Percentiles rank a stretch among this genome's conserved stretches.
These are phyloP conservation scores for Phaeolepiota aurea DNA, from an alignment of 768 basidiomycete species.

Conservation along the genomic window DNA sequence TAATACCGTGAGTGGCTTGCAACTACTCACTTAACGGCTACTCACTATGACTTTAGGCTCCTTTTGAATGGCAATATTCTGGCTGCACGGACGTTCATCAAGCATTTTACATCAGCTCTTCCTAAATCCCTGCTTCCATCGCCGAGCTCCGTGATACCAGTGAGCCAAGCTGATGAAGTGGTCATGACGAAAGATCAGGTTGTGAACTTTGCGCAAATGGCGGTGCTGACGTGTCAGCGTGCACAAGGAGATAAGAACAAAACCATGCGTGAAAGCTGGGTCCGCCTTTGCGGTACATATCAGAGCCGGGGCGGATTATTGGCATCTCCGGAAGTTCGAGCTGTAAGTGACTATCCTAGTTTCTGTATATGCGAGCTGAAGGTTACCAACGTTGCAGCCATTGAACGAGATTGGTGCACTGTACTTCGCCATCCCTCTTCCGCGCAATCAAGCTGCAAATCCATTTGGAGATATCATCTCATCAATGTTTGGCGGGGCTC, in stretches of 20 bases:
- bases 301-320: constrained; percentile 62
- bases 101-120: constrained; percentile 63
- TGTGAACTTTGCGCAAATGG: constrained; percentile 53
- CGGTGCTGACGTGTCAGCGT: constrained; percentile 81
- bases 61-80: constrained; percentile 82
- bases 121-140: constrained; percentile 36
- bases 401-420: constrained; percentile 60
- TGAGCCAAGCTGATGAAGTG: neutral
- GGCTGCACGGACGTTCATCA: constrained; percentile 89
- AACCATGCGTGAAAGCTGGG: constrained; percentile 73
- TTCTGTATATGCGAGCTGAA: constrained; percentile 1
- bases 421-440: constrained; percentile 85
- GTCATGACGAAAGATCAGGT: neutral
- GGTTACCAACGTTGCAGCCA: constrained; percentile 29
- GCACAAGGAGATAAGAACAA: constrained; percentile 75
- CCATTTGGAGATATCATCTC: constrained; percentile 87
- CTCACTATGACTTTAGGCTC: too few species aligned
- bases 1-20: constrained; percentile 65
- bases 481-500: constrained; percentile 73
- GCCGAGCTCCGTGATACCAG: constrained; percentile 17
- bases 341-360: constrained; percentile 31
- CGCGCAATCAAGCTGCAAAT: constrained; percentile 62
- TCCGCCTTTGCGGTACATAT: constrained; percentile 78
- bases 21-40: neutral
- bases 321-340: constrained; percentile 51